Evolutionary conservation across 495 filamentous ascomycete genomes (phyloP), one percentile per base, ranked within the genome.

Genomic region (Aspergillus steynii): DNA sequence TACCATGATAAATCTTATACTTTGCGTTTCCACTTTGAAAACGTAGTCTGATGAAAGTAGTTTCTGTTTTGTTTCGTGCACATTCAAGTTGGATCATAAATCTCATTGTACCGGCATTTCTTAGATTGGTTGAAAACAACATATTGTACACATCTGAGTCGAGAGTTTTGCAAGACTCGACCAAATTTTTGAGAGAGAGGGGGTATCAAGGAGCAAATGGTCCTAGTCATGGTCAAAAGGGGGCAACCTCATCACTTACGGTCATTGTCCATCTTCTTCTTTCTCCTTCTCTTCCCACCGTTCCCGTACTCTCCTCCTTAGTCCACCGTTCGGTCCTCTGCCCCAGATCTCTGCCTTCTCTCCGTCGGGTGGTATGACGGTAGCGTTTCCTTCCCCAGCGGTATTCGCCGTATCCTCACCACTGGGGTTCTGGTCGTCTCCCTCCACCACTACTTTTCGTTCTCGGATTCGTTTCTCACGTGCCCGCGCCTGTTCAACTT

Each of bases 401-500:
- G 20, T 20, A 20, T 32, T 46, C 25, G 25, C 58, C 31, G 53
- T 55, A 5, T 32, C 55, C 29, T 29, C 51, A 37, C 29, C 53
- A 15, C 34, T 57, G 55, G 25, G 53, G 29, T 12, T 68, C 66
- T 0, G 68, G 59, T 27, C 71, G 25, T 82, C 80, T 15, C 71
- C 65, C 50, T 79, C 82, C 66, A 93, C 81, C n/a, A 92, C 81
- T 57, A 88, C 80, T 71, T 94, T 96, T 58, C 82, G 74, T 75
- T 96, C 92, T 58, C 80, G 84, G 55, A 85, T 70, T 47, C 76
- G 82, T 72, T 79, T 85, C 64, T 91, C 88, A 58, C 79, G 83
- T 48, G 75, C 80, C 65, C 89, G 88, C 1, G 91, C 91, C 68
- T 90, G 80, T 29, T 86, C 83, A 29, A 96, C 75, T 68, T 92